Base-by-base conservation (phyloP, 768 basidiomycete genomes). In the Naganishia vishniacii region DNA sequence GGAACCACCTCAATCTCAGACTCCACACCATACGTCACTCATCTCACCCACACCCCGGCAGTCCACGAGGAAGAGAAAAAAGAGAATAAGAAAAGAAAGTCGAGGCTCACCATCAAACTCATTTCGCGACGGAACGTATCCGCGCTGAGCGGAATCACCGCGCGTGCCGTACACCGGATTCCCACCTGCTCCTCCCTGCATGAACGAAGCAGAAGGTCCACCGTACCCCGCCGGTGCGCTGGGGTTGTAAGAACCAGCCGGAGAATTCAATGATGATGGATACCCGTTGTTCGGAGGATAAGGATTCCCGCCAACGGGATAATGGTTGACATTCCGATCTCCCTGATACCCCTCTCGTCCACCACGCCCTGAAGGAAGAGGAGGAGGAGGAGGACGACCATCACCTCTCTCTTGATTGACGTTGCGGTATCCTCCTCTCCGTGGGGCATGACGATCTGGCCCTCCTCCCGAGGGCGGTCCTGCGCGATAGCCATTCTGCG, bases 351-450 rank as follows among this genome's bases (percentile, higher is more conserved):
- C n/a, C n/a, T 37, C 34, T 37, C 34, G 34, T 37, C 34, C 34
- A 15, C 15, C 7, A 37, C 42, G 9, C n/a, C 42, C 42, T 8
- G 11, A 5, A n/a, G 6, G 42, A 44, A 8, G 13, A 12, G 42
- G 42, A 44, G 42, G 42, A 16, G 37, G 37, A n/a, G n/a, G n/a
- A n/a, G n/a, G n/a, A n/a, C n/a, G n/a, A n/a, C n/a, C n/a, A n/a
- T 44, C 42, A 11, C n/a, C 42, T 18, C 42, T 18, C n/a, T 44
- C 13, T 6, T n/a, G 42, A 8, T 37, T 37, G 23, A 11, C 16
- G 23, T 29, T 18, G 11, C 53, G 53, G 53, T 37, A 56, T 20
- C 53, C 53, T 20, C 53, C 53, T 56, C 53, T 37, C 32, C 53
- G 18, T 3, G 53, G 53, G 11, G 53, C 53, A 26, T 23, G 12